A percentile compares a stretch with the other conserved stretches of the same genome.
Evolutionary conservation across 768 basidiomycete species (phyloP).

Genomic region (Termitomyces sp.): DNA sequence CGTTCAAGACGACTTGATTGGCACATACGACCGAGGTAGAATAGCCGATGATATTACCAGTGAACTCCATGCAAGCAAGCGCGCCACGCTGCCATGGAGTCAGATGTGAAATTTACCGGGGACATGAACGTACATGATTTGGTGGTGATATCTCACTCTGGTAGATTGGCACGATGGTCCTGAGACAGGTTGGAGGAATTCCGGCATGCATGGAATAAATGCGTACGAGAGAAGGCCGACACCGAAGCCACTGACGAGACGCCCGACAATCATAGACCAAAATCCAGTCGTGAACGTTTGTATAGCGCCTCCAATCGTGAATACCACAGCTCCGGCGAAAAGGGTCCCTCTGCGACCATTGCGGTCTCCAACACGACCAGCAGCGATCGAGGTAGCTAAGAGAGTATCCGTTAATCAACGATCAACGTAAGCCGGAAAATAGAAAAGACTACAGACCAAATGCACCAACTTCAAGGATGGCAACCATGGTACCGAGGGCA

Average conservation of each 20-base stretch:
- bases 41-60: slow-evolving; percentile 89
- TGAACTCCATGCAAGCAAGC: slow-evolving; percentile 93
- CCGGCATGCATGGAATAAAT: background rate
- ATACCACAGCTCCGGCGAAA: slow-evolving; percentile 66
- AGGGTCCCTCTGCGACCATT: slow-evolving; percentile 73
- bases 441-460: slow-evolving; percentile 49
- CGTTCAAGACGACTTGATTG: background rate
- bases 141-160: slow-evolving; percentile 96
- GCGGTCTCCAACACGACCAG: slow-evolving; percentile 72
- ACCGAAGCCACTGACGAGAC: slow-evolving; percentile 68
- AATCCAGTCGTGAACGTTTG: slow-evolving; percentile 56
- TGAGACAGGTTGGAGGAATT: slow-evolving; percentile 19
- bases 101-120: background rate
- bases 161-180: slow-evolving; percentile 93
- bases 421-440: background rate
- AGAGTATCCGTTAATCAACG: background rate
- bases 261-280: slow-evolving; percentile 44
- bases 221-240: slow-evolving; percentile 69
- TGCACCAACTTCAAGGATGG: slow-evolving; percentile 90
- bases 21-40: slow-evolving; percentile 76
- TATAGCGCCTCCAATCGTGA: slow-evolving; percentile 68
- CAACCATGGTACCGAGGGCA: slow-evolving; percentile 90
- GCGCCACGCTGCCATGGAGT: slow-evolving; percentile 61
- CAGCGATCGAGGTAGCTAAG: slow-evolving; percentile 81
- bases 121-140: slow-evolving; percentile 53